A percentile compares a stretch with the other conserved stretches of the same genome.
Evolutionary conservation across 2,329 filamentous ascomycete species (phyloP).

Genomic region (Colletotrichum viniferum): DNA sequence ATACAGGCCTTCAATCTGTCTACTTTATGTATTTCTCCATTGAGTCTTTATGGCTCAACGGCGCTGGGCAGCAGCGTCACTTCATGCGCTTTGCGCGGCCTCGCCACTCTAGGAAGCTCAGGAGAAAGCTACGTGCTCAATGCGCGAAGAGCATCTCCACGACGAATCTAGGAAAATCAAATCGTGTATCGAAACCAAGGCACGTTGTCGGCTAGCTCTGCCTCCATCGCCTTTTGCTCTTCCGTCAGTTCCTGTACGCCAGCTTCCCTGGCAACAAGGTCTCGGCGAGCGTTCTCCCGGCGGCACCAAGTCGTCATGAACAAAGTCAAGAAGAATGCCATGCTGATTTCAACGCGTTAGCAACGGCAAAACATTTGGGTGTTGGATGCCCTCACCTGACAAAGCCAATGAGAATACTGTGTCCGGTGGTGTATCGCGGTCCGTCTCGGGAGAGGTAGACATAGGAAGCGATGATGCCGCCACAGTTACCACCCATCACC

Average conservation of each 20-base stretch:
- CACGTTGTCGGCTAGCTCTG: conserved; percentile 33
- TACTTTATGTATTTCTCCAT: not conserved
- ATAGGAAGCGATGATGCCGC: conserved; percentile 52
- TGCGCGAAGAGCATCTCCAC: accelerated
- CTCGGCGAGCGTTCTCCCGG: conserved; percentile 33
- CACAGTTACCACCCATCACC: conserved; percentile 52
- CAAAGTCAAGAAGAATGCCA: conserved; percentile 34
- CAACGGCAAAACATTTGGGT: not conserved
- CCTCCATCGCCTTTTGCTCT: conserved; percentile 32
- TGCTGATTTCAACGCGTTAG: conserved; percentile 11
- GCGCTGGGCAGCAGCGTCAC: not conserved
- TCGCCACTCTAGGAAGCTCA: not conserved
- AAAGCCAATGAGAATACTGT: conserved; percentile 46
- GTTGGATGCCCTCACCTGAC: not conserved
- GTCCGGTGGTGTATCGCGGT: conserved; percentile 47
- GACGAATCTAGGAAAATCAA: not conserved
- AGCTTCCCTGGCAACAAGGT: conserved; percentile 21
- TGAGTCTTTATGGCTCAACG: not conserved
- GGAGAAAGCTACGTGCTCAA: not conserved
- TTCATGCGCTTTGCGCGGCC: not conserved
- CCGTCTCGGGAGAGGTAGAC: conserved; percentile 49
- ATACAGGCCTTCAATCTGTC: not conserved
- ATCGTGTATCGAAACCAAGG: conserved; percentile 35
- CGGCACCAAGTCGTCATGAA: conserved; percentile 36
- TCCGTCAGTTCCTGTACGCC: conserved; percentile 26